Evolutionary conservation across 2,329 filamentous ascomycete genomes (phyloP).

Genomic region (Aspergillus calidoustus): DNA sequence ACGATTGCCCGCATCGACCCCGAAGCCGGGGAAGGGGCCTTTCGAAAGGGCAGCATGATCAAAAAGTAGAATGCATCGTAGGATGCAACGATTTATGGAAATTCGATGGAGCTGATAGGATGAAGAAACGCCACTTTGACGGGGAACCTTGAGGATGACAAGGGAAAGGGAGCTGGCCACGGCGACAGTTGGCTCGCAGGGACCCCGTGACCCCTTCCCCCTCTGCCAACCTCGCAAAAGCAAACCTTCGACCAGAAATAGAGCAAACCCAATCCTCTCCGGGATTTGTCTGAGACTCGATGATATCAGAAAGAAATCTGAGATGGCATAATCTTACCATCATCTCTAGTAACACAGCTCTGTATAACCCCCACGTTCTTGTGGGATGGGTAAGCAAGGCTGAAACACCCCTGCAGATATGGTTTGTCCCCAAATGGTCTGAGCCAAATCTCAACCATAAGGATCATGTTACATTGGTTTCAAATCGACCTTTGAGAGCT

Average conservation of each 20-base stretch:
- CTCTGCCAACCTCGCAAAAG: background rate
- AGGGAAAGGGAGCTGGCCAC: constrained; percentile 1
- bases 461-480: background rate
- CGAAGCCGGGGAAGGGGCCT: background rate
- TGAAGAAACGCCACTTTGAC: constrained; percentile 14
- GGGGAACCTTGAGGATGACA: constrained; percentile 12
- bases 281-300: background rate
- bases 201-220: constrained; percentile 15
- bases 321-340: background rate
- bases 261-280: background rate
- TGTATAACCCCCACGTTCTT: background rate
- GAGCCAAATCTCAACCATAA: background rate
- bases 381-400: background rate
- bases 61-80: constrained; percentile 1
- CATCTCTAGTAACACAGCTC: background rate
- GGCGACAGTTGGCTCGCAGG: constrained; percentile 9
- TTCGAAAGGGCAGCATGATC: constrained; percentile 4
- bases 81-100: background rate
- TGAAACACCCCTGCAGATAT: constrained; percentile 1
- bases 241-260: constrained; percentile 3
- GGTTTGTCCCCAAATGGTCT: background rate
- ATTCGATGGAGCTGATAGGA: constrained; percentile 9
- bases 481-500: background rate
- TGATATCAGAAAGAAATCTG: background rate
- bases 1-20: background rate